Conservation (phyloP, 106 monocot genomes). For the Agapanthus africanus region DNA sequence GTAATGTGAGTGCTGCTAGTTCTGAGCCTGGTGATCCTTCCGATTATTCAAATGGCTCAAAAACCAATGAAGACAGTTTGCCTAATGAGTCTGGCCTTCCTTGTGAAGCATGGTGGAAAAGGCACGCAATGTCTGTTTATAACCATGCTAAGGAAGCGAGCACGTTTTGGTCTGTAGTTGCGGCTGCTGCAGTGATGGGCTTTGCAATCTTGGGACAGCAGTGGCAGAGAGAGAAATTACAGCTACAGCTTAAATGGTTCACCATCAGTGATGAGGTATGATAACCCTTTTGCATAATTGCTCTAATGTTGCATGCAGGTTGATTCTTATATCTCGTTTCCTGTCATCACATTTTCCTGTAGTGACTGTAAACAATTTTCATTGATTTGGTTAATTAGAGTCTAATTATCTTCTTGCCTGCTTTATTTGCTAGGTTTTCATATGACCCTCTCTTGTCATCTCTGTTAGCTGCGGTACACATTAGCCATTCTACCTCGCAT, state of each 20-base stretch:
- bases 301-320: no score
- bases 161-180: constrained; percentile 71
- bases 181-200: constrained; percentile 78
- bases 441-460: no score
- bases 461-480: no score
- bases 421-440: no score
- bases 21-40: constrained; percentile 16
- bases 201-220: constrained; percentile 64
- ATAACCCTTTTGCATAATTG: no score
- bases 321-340: neutral
- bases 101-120: constrained; percentile 79
- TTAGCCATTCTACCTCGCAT: no score
- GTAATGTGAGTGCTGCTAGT: constrained; percentile 10
- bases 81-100: constrained; percentile 14
- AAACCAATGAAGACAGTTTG: constrained; percentile 17
- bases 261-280: constrained; percentile 46
- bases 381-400: neutral
- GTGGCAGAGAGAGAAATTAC: constrained; percentile 64
- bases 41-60: constrained; percentile 13
- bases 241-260: constrained; percentile 38
- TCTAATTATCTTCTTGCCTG: neutral
- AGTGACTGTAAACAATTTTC: neutral
- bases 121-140: constrained; percentile 48
- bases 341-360: neutral
- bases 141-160: constrained; percentile 66